Conservation (phyloP, 805 yeast genomes). For the Candida insectalens region DNA sequence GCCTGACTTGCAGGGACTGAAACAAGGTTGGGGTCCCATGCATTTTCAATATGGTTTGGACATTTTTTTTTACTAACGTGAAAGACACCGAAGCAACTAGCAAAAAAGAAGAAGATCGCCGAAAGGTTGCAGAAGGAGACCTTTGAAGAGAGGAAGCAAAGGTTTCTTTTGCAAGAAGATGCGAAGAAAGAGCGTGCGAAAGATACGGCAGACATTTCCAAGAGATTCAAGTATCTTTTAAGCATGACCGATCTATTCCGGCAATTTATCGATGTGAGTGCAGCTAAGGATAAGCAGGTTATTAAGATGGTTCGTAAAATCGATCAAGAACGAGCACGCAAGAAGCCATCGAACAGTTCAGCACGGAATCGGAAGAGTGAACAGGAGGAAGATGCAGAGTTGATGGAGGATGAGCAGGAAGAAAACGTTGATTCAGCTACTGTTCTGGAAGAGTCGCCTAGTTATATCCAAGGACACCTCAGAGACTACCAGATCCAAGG, state of each 20-base stretch:
- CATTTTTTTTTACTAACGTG: neutral
- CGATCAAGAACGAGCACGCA: slow-evolving; percentile 37
- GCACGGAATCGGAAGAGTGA: slow-evolving; percentile 77
- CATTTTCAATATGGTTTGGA: too few relatives aligned
- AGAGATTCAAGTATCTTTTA: slow-evolving; percentile 69
- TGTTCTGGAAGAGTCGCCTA: slow-evolving; percentile 80
- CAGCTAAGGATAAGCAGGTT: slow-evolving; percentile 68
- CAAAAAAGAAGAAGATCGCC: slow-evolving; percentile 1
- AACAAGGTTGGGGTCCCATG: too few relatives aligned
- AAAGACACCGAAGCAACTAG: slow-evolving; percentile 4
- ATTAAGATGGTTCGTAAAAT: slow-evolving; percentile 48
- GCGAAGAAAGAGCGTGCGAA: slow-evolving; percentile 47
- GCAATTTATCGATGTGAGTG: slow-evolving; percentile 75
- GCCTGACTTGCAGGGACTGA: too few relatives aligned
- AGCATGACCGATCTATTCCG: slow-evolving; percentile 81
- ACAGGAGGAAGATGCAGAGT: slow-evolving; percentile 91
- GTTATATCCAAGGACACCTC: slow-evolving; percentile 63
- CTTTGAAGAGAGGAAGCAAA: slow-evolving; percentile 30
- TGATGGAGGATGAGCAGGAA: slow-evolving; percentile 66
- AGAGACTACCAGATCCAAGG: slow-evolving; percentile 95
- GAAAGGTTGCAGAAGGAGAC: slow-evolving; percentile 13
- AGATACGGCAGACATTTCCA: slow-evolving; percentile 59
- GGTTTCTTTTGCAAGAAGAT: slow-evolving; percentile 43
- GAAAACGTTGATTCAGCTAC: slow-evolving; percentile 55
- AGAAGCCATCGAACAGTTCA: slow-evolving; percentile 14